These are phyloP conservation scores for Zygosaccharomyces pseudobailii DNA, from an alignment of 1,139 yeast genomes.

Conservation along the genomic window DNA sequence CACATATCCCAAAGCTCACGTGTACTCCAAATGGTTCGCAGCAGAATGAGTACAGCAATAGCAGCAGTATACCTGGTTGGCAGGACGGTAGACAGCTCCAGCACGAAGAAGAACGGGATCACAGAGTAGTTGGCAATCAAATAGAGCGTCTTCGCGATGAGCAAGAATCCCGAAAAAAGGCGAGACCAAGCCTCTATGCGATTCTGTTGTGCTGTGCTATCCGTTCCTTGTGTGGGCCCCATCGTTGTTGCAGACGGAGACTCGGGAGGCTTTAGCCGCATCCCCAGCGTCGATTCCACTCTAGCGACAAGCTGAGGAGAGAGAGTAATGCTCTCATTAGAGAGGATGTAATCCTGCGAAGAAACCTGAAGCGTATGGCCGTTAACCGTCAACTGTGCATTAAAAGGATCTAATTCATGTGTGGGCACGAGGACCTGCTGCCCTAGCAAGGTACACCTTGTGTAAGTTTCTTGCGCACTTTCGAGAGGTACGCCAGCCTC, in stretches of 20 bases:
- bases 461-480: conserved; percentile 15
- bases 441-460: conserved; percentile 21
- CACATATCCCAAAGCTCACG: conserved; percentile 27
- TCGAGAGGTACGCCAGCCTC: conserved; percentile 13
- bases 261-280: conserved; percentile 2
- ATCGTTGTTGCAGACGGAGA: not conserved
- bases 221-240: not conserved
- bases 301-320: conserved; percentile 12
- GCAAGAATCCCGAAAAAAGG: conserved; percentile 5
- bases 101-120: conserved; percentile 19
- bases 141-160: conserved; percentile 19
- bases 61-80: conserved; percentile 17
- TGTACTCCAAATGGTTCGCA: conserved; percentile 22
- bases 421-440: conserved; percentile 19
- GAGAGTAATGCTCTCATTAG: conserved; percentile 12
- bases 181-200: conserved; percentile 1
- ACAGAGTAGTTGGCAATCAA: conserved; percentile 22
- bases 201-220: not conserved
- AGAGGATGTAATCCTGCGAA: conserved; percentile 15
- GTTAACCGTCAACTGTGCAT: conserved; percentile 9
- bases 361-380: conserved; percentile 11
- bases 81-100: conserved; percentile 19
- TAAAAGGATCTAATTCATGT: conserved; percentile 12
- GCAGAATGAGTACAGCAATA: conserved; percentile 14
- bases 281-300: conserved; percentile 11